Conservation (phyloP, 2,329 filamentous ascomycete species). For the Amauroascus verrucosus region DNA sequence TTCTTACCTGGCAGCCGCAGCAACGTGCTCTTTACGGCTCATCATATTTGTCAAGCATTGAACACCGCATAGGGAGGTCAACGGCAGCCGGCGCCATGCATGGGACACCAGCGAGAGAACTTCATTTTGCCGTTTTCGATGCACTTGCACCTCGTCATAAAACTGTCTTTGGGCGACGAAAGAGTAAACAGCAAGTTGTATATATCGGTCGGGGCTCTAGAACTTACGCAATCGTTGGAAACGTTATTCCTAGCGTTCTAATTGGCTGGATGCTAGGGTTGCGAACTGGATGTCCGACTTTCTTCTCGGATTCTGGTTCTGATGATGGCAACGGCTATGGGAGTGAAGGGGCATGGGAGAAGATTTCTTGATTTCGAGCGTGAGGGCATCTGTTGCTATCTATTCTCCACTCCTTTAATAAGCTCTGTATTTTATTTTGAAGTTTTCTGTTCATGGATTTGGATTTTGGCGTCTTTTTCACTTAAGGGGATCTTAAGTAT, state of each 20-base stretch:
- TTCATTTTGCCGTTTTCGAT: conserved; percentile 85
- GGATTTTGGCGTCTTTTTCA: background rate
- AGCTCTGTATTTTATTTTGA: background rate
- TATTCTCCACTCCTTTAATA: background rate
- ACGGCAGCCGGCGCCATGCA: conserved; percentile 35
- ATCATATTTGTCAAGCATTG: conserved; percentile 36
- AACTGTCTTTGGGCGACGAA: conserved; percentile 30
- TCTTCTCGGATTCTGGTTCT: conserved; percentile 12
- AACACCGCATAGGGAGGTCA: conserved; percentile 32
- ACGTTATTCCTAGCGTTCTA: conserved; percentile 63
- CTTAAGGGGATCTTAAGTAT: too few relatives aligned
- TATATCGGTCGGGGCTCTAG: conserved; percentile 76
- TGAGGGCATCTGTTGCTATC: background rate
- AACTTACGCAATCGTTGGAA: conserved; percentile 75
- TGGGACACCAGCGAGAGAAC: conserved; percentile 62
- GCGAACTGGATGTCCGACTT: conserved; percentile 29
- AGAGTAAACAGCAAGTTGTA: conserved; percentile 46
- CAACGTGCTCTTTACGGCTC: conserved; percentile 43
- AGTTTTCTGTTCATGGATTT: background rate
- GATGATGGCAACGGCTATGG: conserved; percentile 22
- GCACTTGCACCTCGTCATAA: conserved; percentile 53
- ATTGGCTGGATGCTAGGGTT: conserved; percentile 94
- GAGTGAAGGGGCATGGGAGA: conserved; percentile 31
- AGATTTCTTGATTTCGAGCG: conserved; percentile 15
- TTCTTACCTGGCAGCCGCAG: conserved; percentile 50